A percentile compares a stretch with the other conserved stretches of the same genome.
Conservation (phyloP, 495 filamentous ascomycete genomes). For the Lasiosphaeria ovina region DNA sequence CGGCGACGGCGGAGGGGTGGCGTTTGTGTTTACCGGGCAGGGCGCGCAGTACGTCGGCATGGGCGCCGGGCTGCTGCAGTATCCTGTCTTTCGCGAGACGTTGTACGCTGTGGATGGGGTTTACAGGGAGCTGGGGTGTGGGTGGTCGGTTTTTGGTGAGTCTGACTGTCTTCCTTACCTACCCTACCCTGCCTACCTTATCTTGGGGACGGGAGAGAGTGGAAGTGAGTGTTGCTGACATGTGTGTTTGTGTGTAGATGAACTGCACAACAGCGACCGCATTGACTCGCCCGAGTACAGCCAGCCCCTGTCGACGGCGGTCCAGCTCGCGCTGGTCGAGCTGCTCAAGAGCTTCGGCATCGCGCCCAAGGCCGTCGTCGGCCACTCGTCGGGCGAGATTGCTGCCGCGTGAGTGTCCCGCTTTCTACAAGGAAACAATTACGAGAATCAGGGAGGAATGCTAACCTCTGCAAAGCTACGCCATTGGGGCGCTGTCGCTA, state of each 20-base stretch:
- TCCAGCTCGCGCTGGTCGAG: constrained; percentile 51
- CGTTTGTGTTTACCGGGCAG: constrained; percentile 39
- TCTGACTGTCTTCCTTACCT: no score
- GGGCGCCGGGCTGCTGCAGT: constrained; percentile 43
- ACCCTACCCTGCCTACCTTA: no score
- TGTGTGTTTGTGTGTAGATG: neutral
- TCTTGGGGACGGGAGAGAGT: neutral
- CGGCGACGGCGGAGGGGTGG: constrained; percentile 17
- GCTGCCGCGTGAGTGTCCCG: constrained; percentile 32
- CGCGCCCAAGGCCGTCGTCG: constrained; percentile 46
- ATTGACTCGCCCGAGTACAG: constrained; percentile 42
- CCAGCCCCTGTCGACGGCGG: constrained; percentile 45
- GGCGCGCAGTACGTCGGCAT: constrained; percentile 47
- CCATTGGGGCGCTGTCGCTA: constrained; percentile 40
- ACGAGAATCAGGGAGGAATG: neutral
- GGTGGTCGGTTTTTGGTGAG: constrained; percentile 35
- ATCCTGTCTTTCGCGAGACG: constrained; percentile 24
- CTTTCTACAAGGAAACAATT: neutral
- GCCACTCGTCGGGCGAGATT: constrained; percentile 63
- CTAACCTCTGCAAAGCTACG: constrained; percentile 28
- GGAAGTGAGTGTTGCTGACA: neutral
- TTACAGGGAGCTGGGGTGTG: constrained; percentile 23
- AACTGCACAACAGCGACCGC: neutral
- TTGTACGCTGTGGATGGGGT: constrained; percentile 26
- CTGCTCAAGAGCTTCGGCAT: constrained; percentile 48